Base-by-base conservation (phyloP, 2,329 filamentous ascomycete species). In the Didymella pinodella region DNA sequence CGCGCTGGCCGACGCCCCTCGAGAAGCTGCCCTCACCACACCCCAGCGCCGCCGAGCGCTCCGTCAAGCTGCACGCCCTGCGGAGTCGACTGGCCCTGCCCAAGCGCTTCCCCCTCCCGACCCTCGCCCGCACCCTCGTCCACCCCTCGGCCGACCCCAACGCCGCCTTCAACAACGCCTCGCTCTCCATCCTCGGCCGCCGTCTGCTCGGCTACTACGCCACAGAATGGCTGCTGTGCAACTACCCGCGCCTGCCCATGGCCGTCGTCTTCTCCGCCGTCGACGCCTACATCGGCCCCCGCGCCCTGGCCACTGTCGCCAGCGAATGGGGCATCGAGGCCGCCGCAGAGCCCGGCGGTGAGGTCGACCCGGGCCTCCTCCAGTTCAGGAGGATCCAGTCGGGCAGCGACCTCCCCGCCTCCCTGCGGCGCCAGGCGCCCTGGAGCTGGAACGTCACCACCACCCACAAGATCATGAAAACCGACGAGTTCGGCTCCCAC, bases 281-380 rank as follows among this genome's bases (percentile, higher is more conserved):
- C 82, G 89, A 90, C 71, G 93, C 91, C 46, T 98, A 92, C 75
- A 85, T 89, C 46, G 95, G 95, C 4, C 85, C 87, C 6, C 86
- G 88, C 65, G 88, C 93, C 0, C 84, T 98, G 46, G 82, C 88
- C 50, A 83, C 88, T 20, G 85, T 98, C 65, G 87, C 91, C 16
- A 82, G 85, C 62, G 90, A 95, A 80, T 99, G 95, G 95, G 95
- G 95, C 79, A 88, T 98, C 16, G 94, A 98, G 76, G 80, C 84
- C 43, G 94, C 92, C n/a, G 91, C 90, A 11, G 89, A 88, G 20
- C 95, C 95, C 0, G 95, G 94, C 49, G 87, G 87, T 59, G 94
- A 98, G 80, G 93, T 98, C 55, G 95, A 99, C 75, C 89, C 93
- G 0, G 95, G 94, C 6, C 82, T 96, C 53, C 82, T 99, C 61